Evolutionary conservation across 1,284 basidiomycete genomes (phyloP), one percentile per base, ranked within the genome.

Genomic region (Puccinia hordei): DNA sequence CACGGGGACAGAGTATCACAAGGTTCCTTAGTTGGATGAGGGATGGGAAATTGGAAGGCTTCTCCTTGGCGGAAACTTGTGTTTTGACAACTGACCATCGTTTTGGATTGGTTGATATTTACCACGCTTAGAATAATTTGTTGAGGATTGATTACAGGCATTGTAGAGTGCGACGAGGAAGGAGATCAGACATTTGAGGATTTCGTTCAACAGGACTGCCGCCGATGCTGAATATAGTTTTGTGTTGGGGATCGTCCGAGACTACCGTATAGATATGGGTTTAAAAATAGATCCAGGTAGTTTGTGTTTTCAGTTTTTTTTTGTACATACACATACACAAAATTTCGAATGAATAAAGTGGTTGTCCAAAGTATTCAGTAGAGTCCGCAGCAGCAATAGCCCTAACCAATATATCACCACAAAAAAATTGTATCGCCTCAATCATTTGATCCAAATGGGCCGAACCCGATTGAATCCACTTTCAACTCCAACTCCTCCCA

Each of bases 141-240:
- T 19, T 22, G 69, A 12, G 30, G 63, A 30, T 68, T 63, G 30
- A 49, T 68, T 68, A 38, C 66, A 71, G 3, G 68, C 38, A 51
- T 84, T 84, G 81, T 86, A 85, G 85, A 90, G 83, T 4, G 91
- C 91, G 83, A 92, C 89, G 79, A 89, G 84, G 79, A 95, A 88
- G 24, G 95, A 97, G 83, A 98, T 94, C 57, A 89, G 87, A 81
- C 93, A 93, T 87, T 98, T 98, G 83, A 97, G 88, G 44, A 98
- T 89, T 87, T 98, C 95, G 86, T 93, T 95, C 86, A 96, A 89
- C 41, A 98, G 89, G 24, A 98, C 95, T 59, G 95, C 95, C 9
- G 93, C 90, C 19, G 93, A 93, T 41, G 94, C 92, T 59, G 93
- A 95, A 87, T 98, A 98, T 2, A 90, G 88, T 78, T 82, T 83